These are phyloP conservation scores for Pythium scleroteichum DNA, from an alignment of 352 stramenopile genomes.

Conservation along the genomic window DNA sequence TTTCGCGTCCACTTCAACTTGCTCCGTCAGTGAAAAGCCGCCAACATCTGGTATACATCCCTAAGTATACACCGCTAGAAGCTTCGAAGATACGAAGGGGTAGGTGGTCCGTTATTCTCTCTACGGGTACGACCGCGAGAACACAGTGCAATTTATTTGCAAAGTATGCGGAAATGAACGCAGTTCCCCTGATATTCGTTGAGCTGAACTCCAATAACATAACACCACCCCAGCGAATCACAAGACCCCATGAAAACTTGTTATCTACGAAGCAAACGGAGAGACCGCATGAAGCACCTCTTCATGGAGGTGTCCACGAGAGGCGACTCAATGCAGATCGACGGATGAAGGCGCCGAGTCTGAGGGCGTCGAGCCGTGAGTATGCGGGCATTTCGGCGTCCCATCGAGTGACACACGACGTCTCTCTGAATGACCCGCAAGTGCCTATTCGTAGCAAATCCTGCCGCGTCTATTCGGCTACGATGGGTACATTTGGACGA, in stretches of 20 bases:
- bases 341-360: not conserved
- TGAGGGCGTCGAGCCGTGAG: not conserved
- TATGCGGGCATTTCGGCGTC: not conserved
- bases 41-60: too few species aligned
- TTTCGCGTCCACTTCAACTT: not conserved
- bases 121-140: not conserved
- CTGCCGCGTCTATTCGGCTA: slow-evolving; percentile 7
- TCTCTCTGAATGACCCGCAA: slow-evolving; percentile 9
- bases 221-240: not conserved
- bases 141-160: slow-evolving; percentile 6
- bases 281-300: not conserved
- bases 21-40: not conserved
- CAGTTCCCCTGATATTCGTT: too few species aligned
- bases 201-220: too few species aligned
- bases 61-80: not conserved
- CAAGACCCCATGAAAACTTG: not conserved
- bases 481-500: slow-evolving; percentile 14
- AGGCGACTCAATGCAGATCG: not conserved
- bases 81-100: not conserved
- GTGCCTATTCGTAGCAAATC: slow-evolving; percentile 5
- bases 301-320: not conserved
- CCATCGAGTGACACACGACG: slow-evolving; percentile 7
- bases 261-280: too few species aligned
- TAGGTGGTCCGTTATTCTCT: slow-evolving; percentile 7
- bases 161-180: too few species aligned